phyloP scores from a whole-genome alignment of 148 eudicot genomes.

The Amaranthus palmeri region DNA sequence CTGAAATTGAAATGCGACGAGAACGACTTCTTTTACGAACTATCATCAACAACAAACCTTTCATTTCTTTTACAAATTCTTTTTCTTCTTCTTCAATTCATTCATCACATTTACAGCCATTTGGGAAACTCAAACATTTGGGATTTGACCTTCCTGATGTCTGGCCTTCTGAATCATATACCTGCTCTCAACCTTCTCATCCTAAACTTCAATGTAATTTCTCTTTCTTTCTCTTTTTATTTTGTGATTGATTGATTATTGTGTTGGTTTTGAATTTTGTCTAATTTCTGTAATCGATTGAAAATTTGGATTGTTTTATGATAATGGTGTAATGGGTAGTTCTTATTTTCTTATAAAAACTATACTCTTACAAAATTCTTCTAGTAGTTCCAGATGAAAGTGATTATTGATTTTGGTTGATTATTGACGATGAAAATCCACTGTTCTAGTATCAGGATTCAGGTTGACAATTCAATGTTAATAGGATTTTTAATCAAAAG shows the following conservation, averaged over 20 bases:
- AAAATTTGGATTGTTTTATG: neutral
- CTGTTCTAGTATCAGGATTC: too few relatives aligned
- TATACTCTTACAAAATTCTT: too few relatives aligned
- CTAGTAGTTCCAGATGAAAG: too few relatives aligned
- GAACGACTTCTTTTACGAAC: neutral
- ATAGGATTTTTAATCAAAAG: too few relatives aligned
- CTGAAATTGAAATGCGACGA: slow-evolving; percentile 1
- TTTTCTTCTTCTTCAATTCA: slow-evolving; percentile 4
- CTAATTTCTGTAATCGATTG: neutral
- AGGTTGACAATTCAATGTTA: too few relatives aligned
- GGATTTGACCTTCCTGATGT: slow-evolving; percentile 29
- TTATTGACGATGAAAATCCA: neutral
- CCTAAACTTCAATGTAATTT: slow-evolving; percentile 1
- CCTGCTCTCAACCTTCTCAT: slow-evolving; percentile 5
- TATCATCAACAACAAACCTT: neutral
- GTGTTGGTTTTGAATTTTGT: neutral
- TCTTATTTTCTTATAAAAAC: neutral
- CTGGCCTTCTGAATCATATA: slow-evolving; percentile 19
- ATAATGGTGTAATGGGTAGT: neutral
- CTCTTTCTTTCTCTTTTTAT: neutral
- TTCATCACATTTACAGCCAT: slow-evolving; percentile 7
- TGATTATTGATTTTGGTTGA: neutral
- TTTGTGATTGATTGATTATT: neutral
- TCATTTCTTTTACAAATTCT: neutral
- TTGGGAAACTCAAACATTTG: slow-evolving; percentile 13